Percentiles rank a stretch among this genome's conserved stretches.
These are phyloP conservation scores for Ceratocystis diversiconidia DNA, from an alignment of 2,329 filamentous ascomycete species.

Conservation along the genomic window DNA sequence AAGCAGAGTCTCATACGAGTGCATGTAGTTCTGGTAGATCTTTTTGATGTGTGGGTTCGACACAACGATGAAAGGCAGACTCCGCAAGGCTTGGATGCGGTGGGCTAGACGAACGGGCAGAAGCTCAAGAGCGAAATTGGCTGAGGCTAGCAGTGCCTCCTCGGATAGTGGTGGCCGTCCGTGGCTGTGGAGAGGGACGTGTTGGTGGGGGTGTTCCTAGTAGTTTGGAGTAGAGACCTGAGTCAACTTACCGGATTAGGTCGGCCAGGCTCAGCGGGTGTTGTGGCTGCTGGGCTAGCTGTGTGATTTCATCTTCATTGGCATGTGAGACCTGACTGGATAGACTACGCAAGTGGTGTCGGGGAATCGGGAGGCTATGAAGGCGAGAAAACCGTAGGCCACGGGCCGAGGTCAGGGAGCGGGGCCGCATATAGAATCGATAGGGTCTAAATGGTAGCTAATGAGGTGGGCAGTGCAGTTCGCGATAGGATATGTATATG, in stretches of 20 bases:
- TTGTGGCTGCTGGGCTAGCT: conserved; percentile 61
- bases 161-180: conserved; percentile 75
- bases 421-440: too few relatives aligned
- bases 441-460: too few relatives aligned
- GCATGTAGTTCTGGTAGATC: conserved; percentile 93
- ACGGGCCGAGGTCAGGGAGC: too few relatives aligned
- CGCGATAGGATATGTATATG: too few relatives aligned
- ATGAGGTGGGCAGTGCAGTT: too few relatives aligned
- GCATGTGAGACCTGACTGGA: conserved; percentile 24
- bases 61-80: conserved; percentile 93
- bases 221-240: not conserved
- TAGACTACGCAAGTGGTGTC: not conserved
- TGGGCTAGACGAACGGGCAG: conserved; percentile 85
- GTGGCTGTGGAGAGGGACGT: conserved; percentile 31
- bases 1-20: conserved; percentile 78
- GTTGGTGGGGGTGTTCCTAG: not conserved
- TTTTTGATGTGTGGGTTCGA: conserved; percentile 90
- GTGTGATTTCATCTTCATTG: conserved; percentile 62
- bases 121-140: conserved; percentile 88
- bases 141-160: conserved; percentile 69
- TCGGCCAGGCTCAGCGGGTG: conserved; percentile 76
- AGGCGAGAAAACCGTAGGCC: not conserved
- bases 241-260: conserved; percentile 56
- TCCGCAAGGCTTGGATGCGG: conserved; percentile 82
- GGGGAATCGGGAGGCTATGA: not conserved